These are phyloP conservation scores for Clitoria ternatea DNA, from an alignment of 306 rosid genomes.

Conservation along the genomic window DNA sequence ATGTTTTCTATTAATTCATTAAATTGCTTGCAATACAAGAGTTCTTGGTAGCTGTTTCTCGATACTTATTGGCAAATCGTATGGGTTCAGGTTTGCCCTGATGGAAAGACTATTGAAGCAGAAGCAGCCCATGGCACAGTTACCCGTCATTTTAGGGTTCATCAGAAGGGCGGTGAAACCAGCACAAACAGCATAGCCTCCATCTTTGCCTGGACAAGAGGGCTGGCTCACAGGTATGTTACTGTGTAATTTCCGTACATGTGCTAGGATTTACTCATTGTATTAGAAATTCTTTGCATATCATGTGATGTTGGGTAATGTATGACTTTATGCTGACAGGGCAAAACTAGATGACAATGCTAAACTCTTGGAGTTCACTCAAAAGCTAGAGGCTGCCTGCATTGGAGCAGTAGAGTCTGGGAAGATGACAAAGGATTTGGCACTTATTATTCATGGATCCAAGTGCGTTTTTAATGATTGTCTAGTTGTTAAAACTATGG, in stretches of 20 bases:
- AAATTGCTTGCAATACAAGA: background rate
- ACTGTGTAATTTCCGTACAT: background rate
- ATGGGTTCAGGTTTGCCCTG: slow-evolving; percentile 86
- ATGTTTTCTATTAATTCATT: background rate
- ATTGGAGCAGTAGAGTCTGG: slow-evolving; percentile 80
- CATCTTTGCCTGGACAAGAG: slow-evolving; percentile 98
- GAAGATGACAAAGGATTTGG: slow-evolving; percentile 99
- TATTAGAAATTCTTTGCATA: background rate
- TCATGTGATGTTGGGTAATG: background rate
- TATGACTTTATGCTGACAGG: slow-evolving; percentile 36
- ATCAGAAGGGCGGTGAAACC: slow-evolving; percentile 98
- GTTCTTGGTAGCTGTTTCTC: background rate
- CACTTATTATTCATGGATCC: slow-evolving; percentile 83
- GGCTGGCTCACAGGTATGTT: slow-evolving; percentile 88
- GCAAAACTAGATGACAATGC: slow-evolving; percentile 86
- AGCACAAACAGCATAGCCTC: slow-evolving; percentile 99
- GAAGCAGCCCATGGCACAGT: slow-evolving; percentile 99
- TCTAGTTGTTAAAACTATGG: background rate
- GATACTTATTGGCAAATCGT: slow-evolving; percentile 14
- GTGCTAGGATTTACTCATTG: background rate
- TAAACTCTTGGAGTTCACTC: slow-evolving; percentile 64
- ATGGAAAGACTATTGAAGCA: slow-evolving; percentile 97
- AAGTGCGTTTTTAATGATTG: slow-evolving; percentile 43
- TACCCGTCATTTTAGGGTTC: slow-evolving; percentile 94
- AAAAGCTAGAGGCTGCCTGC: slow-evolving; percentile 86